Conservation (phyloP, 495 filamentous ascomycete species). For the Penicillium simplicissimum region DNA sequence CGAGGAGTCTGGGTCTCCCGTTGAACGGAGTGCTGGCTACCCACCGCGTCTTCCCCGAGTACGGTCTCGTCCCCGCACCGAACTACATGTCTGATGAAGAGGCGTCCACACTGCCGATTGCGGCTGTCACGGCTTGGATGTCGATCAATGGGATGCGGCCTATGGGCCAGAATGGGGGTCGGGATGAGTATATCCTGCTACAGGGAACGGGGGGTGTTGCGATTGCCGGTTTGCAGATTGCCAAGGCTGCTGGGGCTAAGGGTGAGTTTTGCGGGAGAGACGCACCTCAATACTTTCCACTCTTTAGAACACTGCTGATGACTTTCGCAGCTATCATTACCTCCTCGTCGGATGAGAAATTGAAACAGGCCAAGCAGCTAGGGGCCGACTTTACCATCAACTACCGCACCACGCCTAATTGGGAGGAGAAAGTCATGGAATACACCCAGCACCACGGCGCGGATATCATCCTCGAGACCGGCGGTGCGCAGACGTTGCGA, state of each 20-base stretch:
- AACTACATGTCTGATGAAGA: slow-evolving; percentile 61
- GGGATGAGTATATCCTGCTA: slow-evolving; percentile 67
- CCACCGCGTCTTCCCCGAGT: slow-evolving; percentile 66
- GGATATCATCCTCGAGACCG: slow-evolving; percentile 69
- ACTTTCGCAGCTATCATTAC: slow-evolving; percentile 64
- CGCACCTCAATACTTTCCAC: slow-evolving; percentile 21
- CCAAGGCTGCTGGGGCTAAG: slow-evolving; percentile 73
- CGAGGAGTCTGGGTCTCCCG: slow-evolving; percentile 63
- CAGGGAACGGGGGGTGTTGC: slow-evolving; percentile 82
- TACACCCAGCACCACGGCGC: slow-evolving; percentile 62
- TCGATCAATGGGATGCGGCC: slow-evolving; percentile 68
- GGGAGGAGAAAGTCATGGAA: slow-evolving; percentile 67
- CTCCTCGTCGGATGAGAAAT: slow-evolving; percentile 69
- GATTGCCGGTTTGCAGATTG: slow-evolving; percentile 76
- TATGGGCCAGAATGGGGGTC: slow-evolving; percentile 57
- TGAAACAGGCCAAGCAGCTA: slow-evolving; percentile 58
- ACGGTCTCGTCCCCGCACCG: slow-evolving; percentile 65
- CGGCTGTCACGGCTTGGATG: slow-evolving; percentile 79
- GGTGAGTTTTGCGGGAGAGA: slow-evolving; percentile 54
- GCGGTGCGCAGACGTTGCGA: slow-evolving; percentile 58
- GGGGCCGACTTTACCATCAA: slow-evolving; percentile 62
- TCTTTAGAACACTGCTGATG: not conserved
- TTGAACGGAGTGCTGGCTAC: slow-evolving; percentile 67
- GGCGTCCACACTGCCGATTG: slow-evolving; percentile 67
- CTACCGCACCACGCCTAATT: slow-evolving; percentile 65